Evolutionary conservation across 768 basidiomycete species (phyloP).

Genomic region (Dacryopinax spathularia): DNA sequence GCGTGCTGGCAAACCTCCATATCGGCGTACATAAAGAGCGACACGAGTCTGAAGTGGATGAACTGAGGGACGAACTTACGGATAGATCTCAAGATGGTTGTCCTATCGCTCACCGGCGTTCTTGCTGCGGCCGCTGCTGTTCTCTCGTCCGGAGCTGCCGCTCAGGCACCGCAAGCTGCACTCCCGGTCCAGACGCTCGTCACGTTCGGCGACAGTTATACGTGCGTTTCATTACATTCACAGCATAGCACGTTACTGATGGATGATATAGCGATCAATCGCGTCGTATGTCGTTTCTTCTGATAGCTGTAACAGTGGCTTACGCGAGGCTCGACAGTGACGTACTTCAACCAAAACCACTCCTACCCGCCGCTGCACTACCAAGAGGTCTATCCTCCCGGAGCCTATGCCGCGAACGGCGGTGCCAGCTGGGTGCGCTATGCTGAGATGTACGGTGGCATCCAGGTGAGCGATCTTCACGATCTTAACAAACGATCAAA

Average conservation of each 20-base stretch:
- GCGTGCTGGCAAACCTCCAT: neutral
- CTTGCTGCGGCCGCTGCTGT: neutral
- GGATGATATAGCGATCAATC: neutral
- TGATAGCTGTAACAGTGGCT: neutral
- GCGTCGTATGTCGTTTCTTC: neutral
- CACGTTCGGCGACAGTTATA: neutral
- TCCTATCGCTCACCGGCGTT: neutral
- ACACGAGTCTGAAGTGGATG: neutral
- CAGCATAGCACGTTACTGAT: neutral
- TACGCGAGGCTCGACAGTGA: neutral
- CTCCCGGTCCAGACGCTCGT: slow-evolving; percentile 2
- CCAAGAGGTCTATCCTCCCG: neutral
- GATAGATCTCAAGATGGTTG: neutral
- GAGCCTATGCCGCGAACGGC: neutral
- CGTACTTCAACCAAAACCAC: neutral
- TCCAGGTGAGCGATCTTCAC: neutral
- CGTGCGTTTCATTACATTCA: neutral
- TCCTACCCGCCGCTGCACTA: slow-evolving; percentile 1
- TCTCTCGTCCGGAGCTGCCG: neutral
- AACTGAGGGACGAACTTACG: neutral
- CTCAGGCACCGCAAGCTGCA: neutral
- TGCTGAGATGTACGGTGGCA: neutral
- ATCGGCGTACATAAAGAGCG: neutral
- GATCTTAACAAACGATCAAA: neutral
- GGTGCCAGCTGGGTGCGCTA: slow-evolving; percentile 2